Evolutionary conservation across 163 green algal genomes (phyloP).

Genomic region (Prototheca cutis): DNA sequence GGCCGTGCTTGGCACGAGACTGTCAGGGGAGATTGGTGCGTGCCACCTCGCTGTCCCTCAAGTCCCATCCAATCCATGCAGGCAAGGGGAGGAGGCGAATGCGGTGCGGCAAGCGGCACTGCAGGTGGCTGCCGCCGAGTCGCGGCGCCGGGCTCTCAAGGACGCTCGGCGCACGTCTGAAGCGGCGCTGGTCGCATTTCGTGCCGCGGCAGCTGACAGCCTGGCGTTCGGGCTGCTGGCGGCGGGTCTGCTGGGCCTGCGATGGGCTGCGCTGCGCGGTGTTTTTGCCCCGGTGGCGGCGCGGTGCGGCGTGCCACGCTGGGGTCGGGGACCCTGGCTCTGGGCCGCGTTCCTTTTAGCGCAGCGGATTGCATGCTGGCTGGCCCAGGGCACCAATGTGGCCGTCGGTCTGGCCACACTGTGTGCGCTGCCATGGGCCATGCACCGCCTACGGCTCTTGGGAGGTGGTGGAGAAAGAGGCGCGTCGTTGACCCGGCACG

Average conservation of each 20-base stretch:
- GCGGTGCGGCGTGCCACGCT: slow-evolving; percentile 4
- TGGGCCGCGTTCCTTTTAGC: slow-evolving; percentile 2
- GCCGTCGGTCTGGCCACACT: neutral
- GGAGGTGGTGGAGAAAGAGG: neutral
- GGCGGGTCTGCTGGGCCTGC: slow-evolving; percentile 12
- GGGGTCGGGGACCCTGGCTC: slow-evolving; percentile 4
- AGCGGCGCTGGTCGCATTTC: slow-evolving; percentile 3
- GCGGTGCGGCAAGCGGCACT: slow-evolving; percentile 2
- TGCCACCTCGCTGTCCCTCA: no score
- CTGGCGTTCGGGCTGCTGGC: slow-evolving; percentile 16
- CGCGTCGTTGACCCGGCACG: slow-evolving; percentile 19
- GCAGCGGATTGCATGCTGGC: neutral
- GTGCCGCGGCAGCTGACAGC: slow-evolving; percentile 7
- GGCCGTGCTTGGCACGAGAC: no score
- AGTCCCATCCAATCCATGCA: no score
- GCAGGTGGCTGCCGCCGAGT: slow-evolving; percentile 1
- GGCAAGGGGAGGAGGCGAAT: slow-evolving; percentile 21
- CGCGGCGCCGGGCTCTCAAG: slow-evolving; percentile 1
- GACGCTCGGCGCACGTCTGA: neutral
- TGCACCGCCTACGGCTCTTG: slow-evolving; percentile 3
- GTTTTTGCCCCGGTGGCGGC: slow-evolving; percentile 1
- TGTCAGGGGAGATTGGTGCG: no score
- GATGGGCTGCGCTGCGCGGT: neutral
- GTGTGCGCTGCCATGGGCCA: neutral
- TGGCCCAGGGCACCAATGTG: neutral